Base-by-base conservation (phyloP, 768 basidiomycete genomes). In the Boletales sp. region DNA sequence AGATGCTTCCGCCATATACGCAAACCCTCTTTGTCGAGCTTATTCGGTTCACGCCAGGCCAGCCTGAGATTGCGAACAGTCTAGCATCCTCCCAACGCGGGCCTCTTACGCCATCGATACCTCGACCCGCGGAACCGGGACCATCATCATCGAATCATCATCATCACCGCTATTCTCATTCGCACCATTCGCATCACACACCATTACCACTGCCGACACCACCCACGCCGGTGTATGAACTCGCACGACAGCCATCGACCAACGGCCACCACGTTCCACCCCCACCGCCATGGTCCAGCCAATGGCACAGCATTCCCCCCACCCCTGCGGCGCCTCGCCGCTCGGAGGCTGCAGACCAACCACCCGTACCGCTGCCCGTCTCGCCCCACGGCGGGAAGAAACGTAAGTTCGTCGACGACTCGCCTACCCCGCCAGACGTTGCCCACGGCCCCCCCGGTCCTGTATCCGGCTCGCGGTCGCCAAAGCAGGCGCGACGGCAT, bases 11-110 rank as follows among this genome's bases (percentile, higher is more conserved):
- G 1, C 86, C 88, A 0, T 79, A 78, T 51, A 79, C 74, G 5
- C 80, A 77, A 51, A 88, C 87, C 2, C 58, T 90, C 5, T 87
- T 88, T 60, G 82, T 90, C 8, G 87, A 91, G 42, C 80, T 91
- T 14, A 75, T 87, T 46, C 70, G 72, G 35, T 72, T 74, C 45
- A 56, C 59, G 0, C 66, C 68, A 0, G 69, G 68, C 38, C 67
- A 69, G 28, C 67, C 67, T 6, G 67, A 68, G 31, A 40, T 46
- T 17, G 9, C 43, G 34, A 70, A 58, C 35, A 57, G 62, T 42
- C 25, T 28, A 28, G 30, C 35, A 18, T 39, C 44, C n/a, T 39
- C 46, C 18, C 53, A 49, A 15, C 66, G 67, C 8, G 48, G 50
- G 10, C 57, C 46, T 21, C 17, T 50, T 28, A 25, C 38, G 0